Evolutionary conservation across 192 early-diverging fungal species (phyloP), one percentile per base, ranked within the genome.

Genomic region (Paraglomus brasilianum): DNA sequence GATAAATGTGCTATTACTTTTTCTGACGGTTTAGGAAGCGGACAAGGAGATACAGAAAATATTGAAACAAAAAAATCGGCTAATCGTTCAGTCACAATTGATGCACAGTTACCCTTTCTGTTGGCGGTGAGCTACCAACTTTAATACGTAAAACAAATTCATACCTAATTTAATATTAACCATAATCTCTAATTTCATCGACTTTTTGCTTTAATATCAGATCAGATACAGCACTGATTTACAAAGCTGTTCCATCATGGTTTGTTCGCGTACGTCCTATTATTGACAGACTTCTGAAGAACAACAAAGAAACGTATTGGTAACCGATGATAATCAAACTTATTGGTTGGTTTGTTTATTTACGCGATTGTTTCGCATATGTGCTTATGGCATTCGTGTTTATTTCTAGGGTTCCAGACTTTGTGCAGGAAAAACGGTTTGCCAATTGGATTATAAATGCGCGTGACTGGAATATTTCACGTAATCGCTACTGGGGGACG

Each of bases 401-500:
- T 75, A 21, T 42, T 43, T n/a, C 22, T 43, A 81, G 78, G 78
- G 96, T 98, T 17, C 97, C 97, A 8, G 87, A 88, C 30, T 92
- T 92, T 78, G 92, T 99, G 48, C 91, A 97, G 80, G 97, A 99
- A 72, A 95, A 95, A 85, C 88, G 96, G 40, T 99, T 99, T 77
- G 90, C 86, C 61, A 96, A 97, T 86, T 99, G 97, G 97, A 87
- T 98, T 72, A 91, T 83, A 47, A 89, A 90, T 60, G 93, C 94
- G 11, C 91, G 95, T 55, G 97, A 99, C 81, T 99, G 97, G 97
- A 94, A 94, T 71, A 85, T 99, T 61, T 98, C 96, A 39, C 92
- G 97, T 72, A 94, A 91, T 77, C 89, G 97, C 66, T 99, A 93
- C 86, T 99, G 97, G 97, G 97, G 97, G 71, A 99, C 97, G n/a